A percentile compares a stretch with the other conserved stretches of the same genome.
phyloP scores from a whole-genome alignment of 1,284 basidiomycete genomes.

The Porogramme epimiltina region DNA sequence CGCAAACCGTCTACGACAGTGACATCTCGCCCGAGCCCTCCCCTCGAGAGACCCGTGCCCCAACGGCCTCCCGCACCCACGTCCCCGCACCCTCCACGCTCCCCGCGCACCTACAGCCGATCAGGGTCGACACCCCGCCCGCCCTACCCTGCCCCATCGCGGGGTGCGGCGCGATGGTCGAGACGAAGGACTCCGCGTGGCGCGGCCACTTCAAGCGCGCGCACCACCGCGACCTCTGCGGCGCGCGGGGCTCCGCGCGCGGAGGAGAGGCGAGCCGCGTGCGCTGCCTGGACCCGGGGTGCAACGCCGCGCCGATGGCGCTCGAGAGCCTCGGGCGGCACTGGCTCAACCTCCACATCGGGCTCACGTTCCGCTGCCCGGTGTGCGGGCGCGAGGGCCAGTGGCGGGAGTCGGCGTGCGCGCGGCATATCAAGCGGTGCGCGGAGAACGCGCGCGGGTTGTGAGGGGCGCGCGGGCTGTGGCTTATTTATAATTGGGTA shows the following conservation, averaged over 20 bases:
- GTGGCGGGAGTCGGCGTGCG: slow-evolving; percentile 11
- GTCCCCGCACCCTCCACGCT: background rate
- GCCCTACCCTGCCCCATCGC: background rate
- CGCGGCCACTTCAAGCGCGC: background rate
- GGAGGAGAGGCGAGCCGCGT: slow-evolving; percentile 1
- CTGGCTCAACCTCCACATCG: slow-evolving; percentile 12
- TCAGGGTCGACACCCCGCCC: background rate
- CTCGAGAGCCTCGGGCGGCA: slow-evolving; percentile 16
- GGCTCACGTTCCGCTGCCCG: slow-evolving; percentile 9
- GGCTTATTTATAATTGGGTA: no score
- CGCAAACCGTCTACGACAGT: no score
- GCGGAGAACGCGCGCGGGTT: background rate
- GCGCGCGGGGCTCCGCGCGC: background rate
- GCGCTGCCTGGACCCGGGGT: slow-evolving; percentile 8
- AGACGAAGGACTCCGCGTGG: background rate
- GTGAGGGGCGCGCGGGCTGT: no score
- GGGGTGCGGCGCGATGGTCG: background rate
- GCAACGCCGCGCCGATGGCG: slow-evolving; percentile 2
- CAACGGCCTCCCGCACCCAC: background rate
- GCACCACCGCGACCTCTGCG: background rate
- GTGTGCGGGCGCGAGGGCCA: slow-evolving; percentile 6
- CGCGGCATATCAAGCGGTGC: slow-evolving; percentile 9
- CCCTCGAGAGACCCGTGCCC: background rate
- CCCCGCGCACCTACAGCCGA: background rate
- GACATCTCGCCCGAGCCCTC: no score